These are phyloP conservation scores for Micromonas commoda DNA, from an alignment of 139 green algal genomes.

Conservation along the genomic window DNA sequence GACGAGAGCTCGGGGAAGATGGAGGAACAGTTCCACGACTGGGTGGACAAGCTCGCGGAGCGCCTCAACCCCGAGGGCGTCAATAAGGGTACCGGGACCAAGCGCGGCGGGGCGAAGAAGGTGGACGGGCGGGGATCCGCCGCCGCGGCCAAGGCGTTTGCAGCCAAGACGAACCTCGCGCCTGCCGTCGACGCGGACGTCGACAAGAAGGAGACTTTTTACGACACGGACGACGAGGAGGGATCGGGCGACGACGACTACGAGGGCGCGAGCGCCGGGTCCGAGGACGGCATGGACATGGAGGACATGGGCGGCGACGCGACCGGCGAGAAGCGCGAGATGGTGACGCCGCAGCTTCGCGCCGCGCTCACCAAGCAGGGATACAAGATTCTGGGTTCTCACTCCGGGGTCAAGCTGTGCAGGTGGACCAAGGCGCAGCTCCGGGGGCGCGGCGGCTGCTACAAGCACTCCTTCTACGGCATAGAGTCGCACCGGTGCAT, in stretches of 20 bases:
- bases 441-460: conserved; percentile 63
- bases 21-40: conserved; percentile 17
- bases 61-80: neutral
- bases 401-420: conserved; percentile 82
- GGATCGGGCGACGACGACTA: conserved; percentile 21
- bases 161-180: neutral
- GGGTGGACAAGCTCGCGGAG: neutral
- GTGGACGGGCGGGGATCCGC: neutral
- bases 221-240: conserved; percentile 9
- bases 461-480: conserved; percentile 84
- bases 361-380: conserved; percentile 66
- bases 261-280: conserved; percentile 33
- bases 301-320: conserved; percentile 52
- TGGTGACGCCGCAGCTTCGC: conserved; percentile 54
- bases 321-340: conserved; percentile 44
- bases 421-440: conserved; percentile 81
- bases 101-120: neutral
- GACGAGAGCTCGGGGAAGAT: conserved; percentile 10
- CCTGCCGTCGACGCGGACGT: neutral
- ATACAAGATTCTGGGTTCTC: conserved; percentile 74
- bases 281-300: conserved; percentile 49
- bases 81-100: neutral
- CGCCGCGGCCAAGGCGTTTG: no score
- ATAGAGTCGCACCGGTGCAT: conserved; percentile 62
- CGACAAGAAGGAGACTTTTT: no score